phyloP scores from a whole-genome alignment of 495 filamentous ascomycete species.

The Penicillium fimorum region DNA sequence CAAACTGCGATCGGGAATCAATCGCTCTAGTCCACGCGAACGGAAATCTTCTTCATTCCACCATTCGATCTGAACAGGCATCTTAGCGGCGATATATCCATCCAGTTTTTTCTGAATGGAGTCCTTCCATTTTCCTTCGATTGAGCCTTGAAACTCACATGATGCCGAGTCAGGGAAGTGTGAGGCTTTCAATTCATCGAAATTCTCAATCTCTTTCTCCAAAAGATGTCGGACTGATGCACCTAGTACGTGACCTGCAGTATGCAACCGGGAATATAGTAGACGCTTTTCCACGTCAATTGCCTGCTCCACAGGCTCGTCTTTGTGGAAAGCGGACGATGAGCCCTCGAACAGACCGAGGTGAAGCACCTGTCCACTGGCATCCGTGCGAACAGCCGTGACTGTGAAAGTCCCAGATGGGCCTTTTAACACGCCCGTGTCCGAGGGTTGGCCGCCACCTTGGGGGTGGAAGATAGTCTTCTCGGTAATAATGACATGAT shows the following conservation, averaged over 20 bases:
- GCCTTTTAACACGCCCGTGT: conserved; percentile 52
- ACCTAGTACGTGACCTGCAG: conserved; percentile 63
- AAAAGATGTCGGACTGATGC: conserved; percentile 54
- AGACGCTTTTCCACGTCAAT: conserved; percentile 54
- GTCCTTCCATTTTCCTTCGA: conserved; percentile 58
- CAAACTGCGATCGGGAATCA: conserved; percentile 48
- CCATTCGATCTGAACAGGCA: conserved; percentile 58
- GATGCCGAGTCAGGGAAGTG: conserved; percentile 60
- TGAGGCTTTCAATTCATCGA: conserved; percentile 61
- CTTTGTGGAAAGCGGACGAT: conserved; percentile 27
- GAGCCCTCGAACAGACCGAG: conserved; percentile 48
- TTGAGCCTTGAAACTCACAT: conserved; percentile 59
- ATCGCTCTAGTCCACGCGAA: conserved; percentile 35
- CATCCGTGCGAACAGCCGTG: conserved; percentile 40
- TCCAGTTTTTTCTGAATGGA: conserved; percentile 54
- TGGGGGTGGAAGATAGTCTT: conserved; percentile 67
- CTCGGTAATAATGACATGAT: conserved; percentile 54
- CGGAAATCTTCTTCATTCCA: conserved; percentile 56
- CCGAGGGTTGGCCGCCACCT: conserved; percentile 65
- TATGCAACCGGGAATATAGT: conserved; percentile 61
- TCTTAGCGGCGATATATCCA: conserved; percentile 46
- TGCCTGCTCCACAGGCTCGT: conserved; percentile 44
- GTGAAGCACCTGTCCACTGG: conserved; percentile 54
- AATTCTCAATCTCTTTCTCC: conserved; percentile 45
- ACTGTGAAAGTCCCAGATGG: conserved; percentile 41